A percentile compares a stretch with the other conserved stretches of the same genome.
phyloP scores from a whole-genome alignment of 495 filamentous ascomycete genomes.

The Mytilinidion resinicola region DNA sequence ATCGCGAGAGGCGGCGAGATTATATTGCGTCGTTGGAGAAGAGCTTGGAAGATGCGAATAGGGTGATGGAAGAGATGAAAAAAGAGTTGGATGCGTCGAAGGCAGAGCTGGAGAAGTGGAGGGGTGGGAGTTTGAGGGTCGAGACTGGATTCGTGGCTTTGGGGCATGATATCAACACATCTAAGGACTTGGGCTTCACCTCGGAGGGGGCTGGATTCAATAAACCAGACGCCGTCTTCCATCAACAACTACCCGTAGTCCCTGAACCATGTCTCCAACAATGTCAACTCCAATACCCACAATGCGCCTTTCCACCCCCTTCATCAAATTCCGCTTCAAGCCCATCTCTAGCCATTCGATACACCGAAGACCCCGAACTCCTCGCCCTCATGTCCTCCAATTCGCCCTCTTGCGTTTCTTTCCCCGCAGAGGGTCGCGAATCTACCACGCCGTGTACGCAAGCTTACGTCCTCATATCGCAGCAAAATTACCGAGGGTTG shows the following conservation, averaged over 20 bases:
- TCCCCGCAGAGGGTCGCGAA: conserved; percentile 9
- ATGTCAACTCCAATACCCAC: too few species aligned
- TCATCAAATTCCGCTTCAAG: too few species aligned
- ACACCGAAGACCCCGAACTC: background rate
- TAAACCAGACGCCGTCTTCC: too few species aligned
- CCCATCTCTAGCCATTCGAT: too few species aligned
- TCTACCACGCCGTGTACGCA: conserved; percentile 23
- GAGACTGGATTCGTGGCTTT: background rate
- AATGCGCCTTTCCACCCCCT: too few species aligned
- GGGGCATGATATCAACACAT: background rate
- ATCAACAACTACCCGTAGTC: too few species aligned
- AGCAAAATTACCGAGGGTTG: conserved; percentile 21
- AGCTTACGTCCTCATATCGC: conserved; percentile 22
- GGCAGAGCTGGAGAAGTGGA: conserved; percentile 5
- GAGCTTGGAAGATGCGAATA: conserved; percentile 12
- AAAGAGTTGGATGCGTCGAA: conserved; percentile 9
- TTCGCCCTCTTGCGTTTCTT: conserved; percentile 10
- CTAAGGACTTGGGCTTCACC: background rate
- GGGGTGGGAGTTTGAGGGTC: background rate
- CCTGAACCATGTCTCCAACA: too few species aligned
- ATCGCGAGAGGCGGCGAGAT: conserved; percentile 18
- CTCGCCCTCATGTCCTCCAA: background rate
- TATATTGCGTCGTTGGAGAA: conserved; percentile 18
- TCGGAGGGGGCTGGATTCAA: background rate
- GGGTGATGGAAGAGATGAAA: conserved; percentile 6